Percentiles rank a stretch among this genome's conserved stretches.
phyloP scores from a whole-genome alignment of 305 asterid species.

The Fraxinus velutina region DNA sequence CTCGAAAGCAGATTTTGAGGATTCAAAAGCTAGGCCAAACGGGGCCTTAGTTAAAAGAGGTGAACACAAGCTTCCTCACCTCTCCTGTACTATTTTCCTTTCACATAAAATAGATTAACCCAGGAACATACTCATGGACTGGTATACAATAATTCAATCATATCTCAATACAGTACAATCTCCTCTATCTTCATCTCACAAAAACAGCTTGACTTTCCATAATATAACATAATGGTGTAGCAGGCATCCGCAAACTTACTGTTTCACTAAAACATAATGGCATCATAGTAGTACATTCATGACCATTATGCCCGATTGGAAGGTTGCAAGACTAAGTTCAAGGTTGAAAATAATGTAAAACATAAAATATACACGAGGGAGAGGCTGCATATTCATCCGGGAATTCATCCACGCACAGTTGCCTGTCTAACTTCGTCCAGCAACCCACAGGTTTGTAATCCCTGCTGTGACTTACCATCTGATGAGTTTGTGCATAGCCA shows the following conservation, averaged over 20 bases:
- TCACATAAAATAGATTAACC: background rate
- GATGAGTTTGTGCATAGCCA: conserved; percentile 77
- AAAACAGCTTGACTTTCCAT: background rate
- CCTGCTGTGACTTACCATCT: conserved; percentile 34
- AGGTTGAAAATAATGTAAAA: background rate
- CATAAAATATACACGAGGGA: background rate
- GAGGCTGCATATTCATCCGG: background rate
- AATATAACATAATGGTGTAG: background rate
- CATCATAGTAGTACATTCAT: background rate
- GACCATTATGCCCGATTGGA: background rate
- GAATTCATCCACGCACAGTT: background rate
- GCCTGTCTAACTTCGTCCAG: background rate
- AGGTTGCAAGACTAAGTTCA: background rate
- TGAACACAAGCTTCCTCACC: background rate
- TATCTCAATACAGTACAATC: background rate
- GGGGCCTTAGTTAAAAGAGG: background rate
- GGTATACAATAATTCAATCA: background rate
- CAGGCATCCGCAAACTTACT: background rate
- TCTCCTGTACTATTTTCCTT: background rate
- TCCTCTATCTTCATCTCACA: background rate
- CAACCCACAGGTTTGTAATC: background rate
- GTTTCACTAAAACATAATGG: background rate
- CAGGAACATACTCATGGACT: background rate
- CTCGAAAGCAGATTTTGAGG: too few relatives aligned
- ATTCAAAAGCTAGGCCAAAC: too few relatives aligned